Conservation (phyloP, 108 stramenopile species). For the Nitzschia sp. region DNA sequence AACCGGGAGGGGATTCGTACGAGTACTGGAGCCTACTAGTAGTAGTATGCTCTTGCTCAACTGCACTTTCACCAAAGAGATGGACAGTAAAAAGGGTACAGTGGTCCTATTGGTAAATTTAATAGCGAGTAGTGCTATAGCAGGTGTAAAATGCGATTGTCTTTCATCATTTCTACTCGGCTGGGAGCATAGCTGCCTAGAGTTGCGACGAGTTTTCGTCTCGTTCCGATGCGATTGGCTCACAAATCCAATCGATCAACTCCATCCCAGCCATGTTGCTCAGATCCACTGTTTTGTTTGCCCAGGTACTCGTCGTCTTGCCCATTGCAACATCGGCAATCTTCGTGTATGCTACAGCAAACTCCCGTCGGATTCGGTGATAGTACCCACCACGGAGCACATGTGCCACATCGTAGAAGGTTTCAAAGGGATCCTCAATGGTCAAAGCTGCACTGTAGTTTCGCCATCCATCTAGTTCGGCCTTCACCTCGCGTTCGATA, state of each 20-base stretch:
- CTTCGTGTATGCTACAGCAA: conserved; percentile 84
- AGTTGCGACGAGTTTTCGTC: conserved; percentile 23
- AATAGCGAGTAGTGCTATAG: too few relatives aligned
- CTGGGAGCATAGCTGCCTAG: neutral
- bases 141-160: too few relatives aligned
- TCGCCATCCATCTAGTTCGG: conserved; percentile 93
- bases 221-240: conserved; percentile 49
- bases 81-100: too few relatives aligned
- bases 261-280: conserved; percentile 55
- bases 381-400: conserved; percentile 88
- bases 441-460: conserved; percentile 81
- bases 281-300: conserved; percentile 29
- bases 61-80: too few relatives aligned
- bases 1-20: too few relatives aligned
- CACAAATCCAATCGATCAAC: conserved; percentile 76
- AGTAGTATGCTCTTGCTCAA: conserved; percentile 1
- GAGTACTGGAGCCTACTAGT: neutral
- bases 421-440: conserved; percentile 99
- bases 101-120: too few relatives aligned
- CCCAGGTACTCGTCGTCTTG: conserved; percentile 35
- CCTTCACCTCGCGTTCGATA: conserved; percentile 85
- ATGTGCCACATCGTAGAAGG: conserved; percentile 98
- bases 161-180: too few relatives aligned
- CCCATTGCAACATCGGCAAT: conserved; percentile 64
- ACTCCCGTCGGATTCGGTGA: conserved; percentile 76